These are phyloP conservation scores for Chaetoceros tenuissimus DNA, from an alignment of 108 stramenopile genomes.

Conservation along the genomic window DNA sequence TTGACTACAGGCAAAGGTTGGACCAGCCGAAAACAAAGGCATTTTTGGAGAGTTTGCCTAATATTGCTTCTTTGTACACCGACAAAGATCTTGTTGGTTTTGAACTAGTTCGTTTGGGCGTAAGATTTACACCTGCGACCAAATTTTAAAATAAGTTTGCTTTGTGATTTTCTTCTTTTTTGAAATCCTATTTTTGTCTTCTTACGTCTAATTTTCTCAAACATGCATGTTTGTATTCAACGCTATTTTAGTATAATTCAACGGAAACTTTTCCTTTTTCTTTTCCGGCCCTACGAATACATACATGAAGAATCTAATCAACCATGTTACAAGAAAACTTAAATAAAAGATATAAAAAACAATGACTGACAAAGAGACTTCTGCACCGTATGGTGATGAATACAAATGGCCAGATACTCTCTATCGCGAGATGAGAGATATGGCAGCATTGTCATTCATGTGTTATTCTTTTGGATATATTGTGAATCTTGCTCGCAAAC, in stretches of 20 bases:
- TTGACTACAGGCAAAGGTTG: constrained; percentile 4
- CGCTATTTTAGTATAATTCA: no score
- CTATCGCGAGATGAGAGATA: not conserved
- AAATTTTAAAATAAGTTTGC: not conserved
- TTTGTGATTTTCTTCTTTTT: no score
- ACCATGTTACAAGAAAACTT: no score
- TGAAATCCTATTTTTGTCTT: no score
- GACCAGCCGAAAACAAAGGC: not conserved
- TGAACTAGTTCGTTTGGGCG: not conserved
- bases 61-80: not conserved
- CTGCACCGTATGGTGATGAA: not conserved
- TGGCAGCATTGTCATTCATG: not conserved
- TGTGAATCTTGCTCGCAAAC: not conserved
- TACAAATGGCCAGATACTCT: not conserved
- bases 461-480: not conserved
- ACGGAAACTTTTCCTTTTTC: no score
- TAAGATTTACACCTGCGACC: not conserved
- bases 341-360: not conserved
- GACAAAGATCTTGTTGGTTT: constrained; percentile 1
- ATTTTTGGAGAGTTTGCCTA: not conserved
- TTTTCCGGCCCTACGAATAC: no score
- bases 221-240: no score
- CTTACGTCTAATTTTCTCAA: no score
- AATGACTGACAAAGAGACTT: not conserved
- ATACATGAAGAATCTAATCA: no score